Evolutionary conservation across 2,329 filamentous ascomycete genomes (phyloP), one percentile per base, ranked within the genome.

Genomic region (Xylariomycetidae sp.): DNA sequence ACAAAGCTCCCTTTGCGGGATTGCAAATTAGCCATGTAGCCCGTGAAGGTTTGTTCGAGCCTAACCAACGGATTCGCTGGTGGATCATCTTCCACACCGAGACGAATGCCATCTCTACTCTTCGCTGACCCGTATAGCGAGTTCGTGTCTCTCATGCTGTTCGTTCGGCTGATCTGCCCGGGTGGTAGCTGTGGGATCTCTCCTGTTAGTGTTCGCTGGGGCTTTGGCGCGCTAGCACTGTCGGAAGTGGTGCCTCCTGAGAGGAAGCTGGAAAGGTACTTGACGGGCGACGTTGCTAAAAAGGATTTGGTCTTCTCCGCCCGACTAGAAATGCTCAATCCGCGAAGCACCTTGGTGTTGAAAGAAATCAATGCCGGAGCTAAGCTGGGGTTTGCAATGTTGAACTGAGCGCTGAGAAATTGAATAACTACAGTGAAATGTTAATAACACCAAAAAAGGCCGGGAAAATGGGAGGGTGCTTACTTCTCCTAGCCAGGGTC

Each of bases 1-100:
- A 94, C 75, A 37, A 95, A 86, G 50, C 88, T 88, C 19, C 89
- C 89, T 56, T 90, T 94, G 26, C 88, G 80, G 25, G 83, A 82
- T 51, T 92, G 86, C 19, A 96, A 67, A 23, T 85, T 84, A 27
- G 89, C 77, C 28, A 89, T 77, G 50, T 94, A 94, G 14, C 85
- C 83, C 1, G 82, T 82, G 45, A 96, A 84, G 0, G 86, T 89
- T 49, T 94, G 84, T 58, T 96, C 89, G 2, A 95, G 65, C 31
- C 80, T 79, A 29, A 82, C 72, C 3, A 90, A 65, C 0, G 82
- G 81, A 54, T 82, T 83, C 37, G 81, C 70, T 1, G 73, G 74
- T 35, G 61, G 63, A 6, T 63, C 58, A n/a, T 74, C 71, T n/a
- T 77, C 73, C 41, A 55, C 45, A 16, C 56, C 65, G 15, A 62